Evolutionary conservation across 305 asterid genomes (phyloP).

Genomic region (Fraxinus latifolia): DNA sequence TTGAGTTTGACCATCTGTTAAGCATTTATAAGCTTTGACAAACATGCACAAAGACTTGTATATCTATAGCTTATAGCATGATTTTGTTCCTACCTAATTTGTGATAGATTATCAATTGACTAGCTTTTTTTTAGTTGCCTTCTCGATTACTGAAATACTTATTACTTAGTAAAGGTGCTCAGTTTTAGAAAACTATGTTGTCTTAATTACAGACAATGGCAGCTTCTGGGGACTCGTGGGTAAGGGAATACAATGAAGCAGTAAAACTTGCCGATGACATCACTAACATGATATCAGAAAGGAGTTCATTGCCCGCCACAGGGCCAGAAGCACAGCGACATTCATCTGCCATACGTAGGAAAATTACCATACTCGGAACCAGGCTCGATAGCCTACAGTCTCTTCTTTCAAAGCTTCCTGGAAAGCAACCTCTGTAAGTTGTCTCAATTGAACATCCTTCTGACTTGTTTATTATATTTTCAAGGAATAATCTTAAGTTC

Average conservation of each 20-base stretch:
- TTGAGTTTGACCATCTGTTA: neutral
- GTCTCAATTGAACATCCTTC: slow-evolving; percentile 8
- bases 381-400: slow-evolving; percentile 74
- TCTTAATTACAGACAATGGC: slow-evolving; percentile 53
- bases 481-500: neutral
- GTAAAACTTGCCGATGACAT: slow-evolving; percentile 82
- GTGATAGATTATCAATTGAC: neutral
- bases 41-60: neutral
- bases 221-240: slow-evolving; percentile 77
- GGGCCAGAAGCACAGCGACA: slow-evolving; percentile 89
- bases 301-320: slow-evolving; percentile 57
- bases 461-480: neutral
- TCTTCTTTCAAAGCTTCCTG: slow-evolving; percentile 60
- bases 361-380: slow-evolving; percentile 84
- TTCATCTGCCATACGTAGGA: slow-evolving; percentile 81
- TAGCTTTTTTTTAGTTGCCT: neutral
- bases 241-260: slow-evolving; percentile 92
- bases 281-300: slow-evolving; percentile 80
- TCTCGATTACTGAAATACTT: neutral
- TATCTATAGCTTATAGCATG: neutral
- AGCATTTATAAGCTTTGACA: neutral
- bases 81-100: neutral
- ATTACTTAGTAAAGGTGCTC: neutral
- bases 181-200: neutral
- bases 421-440: slow-evolving; percentile 69